These are phyloP conservation scores for Eurotiales sp. DNA, from an alignment of 2,329 filamentous ascomycete genomes.

Conservation along the genomic window DNA sequence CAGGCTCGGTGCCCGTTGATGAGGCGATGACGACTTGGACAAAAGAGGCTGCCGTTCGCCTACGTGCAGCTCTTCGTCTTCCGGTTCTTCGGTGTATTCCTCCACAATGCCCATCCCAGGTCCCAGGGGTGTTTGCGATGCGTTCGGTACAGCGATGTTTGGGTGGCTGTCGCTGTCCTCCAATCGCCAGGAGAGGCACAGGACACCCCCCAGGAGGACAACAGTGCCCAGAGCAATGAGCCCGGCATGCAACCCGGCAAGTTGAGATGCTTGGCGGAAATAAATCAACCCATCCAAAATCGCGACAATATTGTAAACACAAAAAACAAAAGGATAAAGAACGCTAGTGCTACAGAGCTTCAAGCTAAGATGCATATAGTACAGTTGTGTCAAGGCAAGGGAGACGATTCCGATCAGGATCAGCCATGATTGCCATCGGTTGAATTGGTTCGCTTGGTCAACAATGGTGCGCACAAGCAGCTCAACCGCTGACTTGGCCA, in stretches of 20 bases:
- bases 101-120: constrained; percentile 81
- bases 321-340: constrained; percentile 95
- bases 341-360: constrained; percentile 95
- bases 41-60: constrained; percentile 40
- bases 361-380: constrained; percentile 89
- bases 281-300: constrained; percentile 97
- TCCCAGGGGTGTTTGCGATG: constrained; percentile 63
- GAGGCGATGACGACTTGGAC: constrained; percentile 22
- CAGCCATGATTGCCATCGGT: constrained; percentile 90
- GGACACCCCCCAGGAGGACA: constrained; percentile 80
- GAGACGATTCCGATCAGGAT: constrained; percentile 77
- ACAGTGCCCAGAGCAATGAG: constrained; percentile 78
- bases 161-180: constrained; percentile 56
- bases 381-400: constrained; percentile 84
- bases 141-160: constrained; percentile 46
- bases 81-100: constrained; percentile 30
- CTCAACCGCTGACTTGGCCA: constrained; percentile 96
- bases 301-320: constrained; percentile 98
- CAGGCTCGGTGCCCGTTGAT: constrained; percentile 34
- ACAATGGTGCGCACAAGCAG: constrained; percentile 81
- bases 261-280: constrained; percentile 80
- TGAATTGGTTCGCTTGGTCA: constrained; percentile 87
- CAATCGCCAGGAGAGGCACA: constrained; percentile 90
- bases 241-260: constrained; percentile 67
- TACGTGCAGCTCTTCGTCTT: constrained; percentile 39